phyloP scores from a whole-genome alignment of 2,329 filamentous ascomycete genomes.

The Verticillium albo-atrum region DNA sequence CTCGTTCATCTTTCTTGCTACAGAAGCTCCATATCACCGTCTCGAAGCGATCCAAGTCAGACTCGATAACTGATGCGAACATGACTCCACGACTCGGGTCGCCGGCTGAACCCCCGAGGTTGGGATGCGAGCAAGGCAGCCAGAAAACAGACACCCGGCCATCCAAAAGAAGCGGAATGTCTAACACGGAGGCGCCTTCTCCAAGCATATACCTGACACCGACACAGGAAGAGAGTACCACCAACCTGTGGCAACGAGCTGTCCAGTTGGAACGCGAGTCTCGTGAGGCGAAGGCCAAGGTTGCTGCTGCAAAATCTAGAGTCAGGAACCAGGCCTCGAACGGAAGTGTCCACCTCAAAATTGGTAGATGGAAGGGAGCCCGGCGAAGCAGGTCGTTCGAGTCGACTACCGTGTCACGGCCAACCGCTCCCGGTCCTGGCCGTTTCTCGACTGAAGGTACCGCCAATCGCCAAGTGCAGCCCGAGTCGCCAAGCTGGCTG shows the following conservation, averaged over 20 bases:
- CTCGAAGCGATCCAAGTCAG: slow-evolving; percentile 20
- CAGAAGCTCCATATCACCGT: slow-evolving; percentile 29
- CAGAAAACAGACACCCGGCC: background rate
- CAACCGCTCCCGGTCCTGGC: background rate
- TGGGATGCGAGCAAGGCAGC: background rate
- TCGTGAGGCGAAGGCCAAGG: background rate
- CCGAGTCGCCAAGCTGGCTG: slow-evolving; percentile 2
- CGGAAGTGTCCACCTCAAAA: background rate
- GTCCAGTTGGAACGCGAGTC: slow-evolving; percentile 16
- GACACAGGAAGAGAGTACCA: slow-evolving; percentile 16
- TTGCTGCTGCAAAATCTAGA: background rate
- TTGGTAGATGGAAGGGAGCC: slow-evolving; percentile 9
- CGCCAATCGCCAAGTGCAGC: background rate
- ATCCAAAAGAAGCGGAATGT: background rate
- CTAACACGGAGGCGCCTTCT: background rate
- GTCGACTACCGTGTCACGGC: slow-evolving; percentile 3
- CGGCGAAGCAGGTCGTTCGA: slow-evolving; percentile 1
- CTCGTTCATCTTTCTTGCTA: slow-evolving; percentile 23
- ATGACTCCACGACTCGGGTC: background rate
- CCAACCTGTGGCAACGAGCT: slow-evolving; percentile 20
- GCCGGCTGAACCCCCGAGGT: slow-evolving; percentile 5
- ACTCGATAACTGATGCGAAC: background rate
- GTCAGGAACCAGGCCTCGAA: background rate
- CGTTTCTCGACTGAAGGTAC: slow-evolving; percentile 3
- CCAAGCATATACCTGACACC: background rate